Evolutionary conservation across 2,329 filamentous ascomycete genomes (phyloP), one percentile per base, ranked within the genome.

Genomic region (Ascochyta clinopodiicola): DNA sequence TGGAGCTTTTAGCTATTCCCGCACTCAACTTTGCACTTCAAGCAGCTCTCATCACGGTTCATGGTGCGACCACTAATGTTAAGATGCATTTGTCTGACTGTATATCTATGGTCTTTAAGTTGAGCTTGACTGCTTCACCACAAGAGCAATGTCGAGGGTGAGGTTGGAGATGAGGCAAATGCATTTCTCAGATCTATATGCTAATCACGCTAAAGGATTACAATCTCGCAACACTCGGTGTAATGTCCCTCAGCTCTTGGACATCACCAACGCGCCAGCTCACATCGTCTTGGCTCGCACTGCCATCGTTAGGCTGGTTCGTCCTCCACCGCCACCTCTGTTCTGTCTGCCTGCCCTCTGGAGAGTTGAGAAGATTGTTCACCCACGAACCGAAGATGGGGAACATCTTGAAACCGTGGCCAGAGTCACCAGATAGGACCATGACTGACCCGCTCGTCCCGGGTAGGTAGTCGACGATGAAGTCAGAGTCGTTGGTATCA

Each of bases 361-460:
- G 37, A 32, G 62, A 56, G 19, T 77, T 74, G 0, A 87, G 45
- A 5, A 86, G 61, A 10, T 79, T 75, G 38, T 70, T 75, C 1
- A 86, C 79, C 82, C 69, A 87, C n/a, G 73, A 68, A 0, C 85
- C 84, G n/a, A 85, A 75, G 22, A 86, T 77, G 0, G 84, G 85
- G 44, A 87, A 78, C 82, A 87, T 85, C 71, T 87, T 87, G 69
- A 86, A 86, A 0, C 81, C 83, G 63, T 88, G 85, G 0, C 84
- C 85, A 1, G 84, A 87, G 62, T 87, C 85, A 0, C 85, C 85
- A 0, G 82, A 80, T 0, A 82, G 59, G 0, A 86, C 65, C 2
- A 87, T 69, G 2, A 87, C 75, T 0, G 78, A 80, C 2, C 74
- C 71, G 1, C 70, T 67, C 0, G 78, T 82, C 0, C 74, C 68